Percentiles rank a stretch among this genome's conserved stretches.
phyloP scores from a whole-genome alignment of 768 basidiomycete species.

The Mycena albidolilacea region DNA sequence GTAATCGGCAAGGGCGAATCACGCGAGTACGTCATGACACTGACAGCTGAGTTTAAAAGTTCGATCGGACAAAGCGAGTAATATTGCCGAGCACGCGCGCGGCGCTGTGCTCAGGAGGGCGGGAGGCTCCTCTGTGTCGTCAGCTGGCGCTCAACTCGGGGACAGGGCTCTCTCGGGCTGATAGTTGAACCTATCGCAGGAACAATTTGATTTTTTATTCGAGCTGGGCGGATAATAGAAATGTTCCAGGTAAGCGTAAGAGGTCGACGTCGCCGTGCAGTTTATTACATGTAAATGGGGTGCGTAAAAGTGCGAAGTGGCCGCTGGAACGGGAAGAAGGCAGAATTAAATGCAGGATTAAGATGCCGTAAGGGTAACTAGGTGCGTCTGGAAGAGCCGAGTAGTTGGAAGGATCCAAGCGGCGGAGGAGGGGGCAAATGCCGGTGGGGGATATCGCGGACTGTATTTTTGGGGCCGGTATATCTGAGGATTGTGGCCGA shows the following conservation, averaged over 20 bases:
- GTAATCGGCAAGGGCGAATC: not conserved
- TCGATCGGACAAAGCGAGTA: slow-evolving; percentile 2
- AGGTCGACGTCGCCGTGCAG: slow-evolving; percentile 10
- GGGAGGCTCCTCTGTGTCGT: not conserved
- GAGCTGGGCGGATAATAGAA: not conserved
- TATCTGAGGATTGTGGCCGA: no score
- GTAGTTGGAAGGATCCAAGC: not conserved
- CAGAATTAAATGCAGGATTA: not conserved
- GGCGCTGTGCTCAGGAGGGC: not conserved
- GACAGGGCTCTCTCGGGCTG: not conserved
- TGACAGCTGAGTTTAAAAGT: no score
- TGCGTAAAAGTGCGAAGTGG: not conserved
- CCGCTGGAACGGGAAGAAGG: not conserved
- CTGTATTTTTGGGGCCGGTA: not conserved
- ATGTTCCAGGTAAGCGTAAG: not conserved
- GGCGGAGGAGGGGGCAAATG: not conserved
- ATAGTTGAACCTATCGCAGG: not conserved
- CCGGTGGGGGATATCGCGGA: not conserved
- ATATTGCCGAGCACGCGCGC: not conserved
- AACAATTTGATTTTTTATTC: not conserved
- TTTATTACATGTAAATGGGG: slow-evolving; percentile 17
- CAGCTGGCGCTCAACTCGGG: not conserved
- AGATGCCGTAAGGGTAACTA: slow-evolving; percentile 10
- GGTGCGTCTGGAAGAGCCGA: not conserved
- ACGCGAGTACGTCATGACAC: not conserved